Base-by-base conservation (phyloP, 2,329 filamentous ascomycete species). In the Incumbomyces lentus region DNA sequence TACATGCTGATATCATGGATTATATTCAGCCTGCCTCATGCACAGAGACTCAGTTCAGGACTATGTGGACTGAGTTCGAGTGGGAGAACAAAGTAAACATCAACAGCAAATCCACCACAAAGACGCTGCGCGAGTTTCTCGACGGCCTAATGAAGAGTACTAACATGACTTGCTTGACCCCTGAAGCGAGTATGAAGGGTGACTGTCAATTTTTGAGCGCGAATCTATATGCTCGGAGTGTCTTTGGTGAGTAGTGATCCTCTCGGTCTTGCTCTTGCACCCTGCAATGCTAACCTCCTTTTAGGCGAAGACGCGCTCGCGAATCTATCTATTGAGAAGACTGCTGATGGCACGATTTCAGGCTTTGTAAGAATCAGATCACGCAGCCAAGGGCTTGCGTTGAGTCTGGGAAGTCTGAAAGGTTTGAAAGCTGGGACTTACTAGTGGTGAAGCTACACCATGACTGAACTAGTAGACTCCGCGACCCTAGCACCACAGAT, bases 81-180 rank as follows among this genome's bases (percentile, higher is more conserved):
- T 98, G 92, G 92, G 92, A 98, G 74, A 98, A 98, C 72, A 98
- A 98, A 78, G 90, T 98, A 67, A 98, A 98, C 71, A 96, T 98
- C 71, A 95, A 95, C 69, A 93, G 86, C 54, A 96, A 95, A 74
- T 39, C 38, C 32, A 54, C 53, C 12, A 87, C 86, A 56, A 94
- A 90, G 72, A 84, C 79, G 22, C 74, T 98, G 51, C 80, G 90
- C 41, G 87, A 93, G 16, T 98, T 98, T 78, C 71, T 98, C 54
- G 83, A 86, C 57, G 84, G 94, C 64, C 73, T 98, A 50, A 96
- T 96, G 92, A 87, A 88, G 51, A 90, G 85, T 64, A 98, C 92
- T 45, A 96, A 98, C 68, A 98, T 98, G 92, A 92, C 82, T 64
- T 98, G 92, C 66, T 70, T 98, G 60, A 98, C 92, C 6, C 92